A percentile compares a stretch with the other conserved stretches of the same genome.
Evolutionary conservation across 768 basidiomycete species (phyloP).

Genomic region (Trametes gibbosa): DNA sequence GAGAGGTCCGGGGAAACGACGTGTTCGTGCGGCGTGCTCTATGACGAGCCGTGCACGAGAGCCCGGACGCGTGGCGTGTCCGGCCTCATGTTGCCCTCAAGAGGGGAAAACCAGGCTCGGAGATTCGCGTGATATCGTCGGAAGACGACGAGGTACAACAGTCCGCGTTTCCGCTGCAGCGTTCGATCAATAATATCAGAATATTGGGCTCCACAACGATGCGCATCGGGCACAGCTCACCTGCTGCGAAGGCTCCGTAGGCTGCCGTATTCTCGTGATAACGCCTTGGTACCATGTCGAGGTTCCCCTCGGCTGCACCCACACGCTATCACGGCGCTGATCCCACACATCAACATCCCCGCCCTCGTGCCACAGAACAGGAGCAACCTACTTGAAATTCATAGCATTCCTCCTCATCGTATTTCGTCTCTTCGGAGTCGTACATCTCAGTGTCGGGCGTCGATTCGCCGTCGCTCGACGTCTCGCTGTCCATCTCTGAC

Average conservation of each 20-base stretch:
- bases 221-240: background rate
- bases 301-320: constrained; percentile 12
- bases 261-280: constrained; percentile 4
- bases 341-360: background rate
- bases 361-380: background rate
- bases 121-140: constrained; percentile 20
- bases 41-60: constrained; percentile 15
- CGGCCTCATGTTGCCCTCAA: constrained; percentile 31
- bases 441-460: constrained; percentile 13
- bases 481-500: constrained; percentile 12
- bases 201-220: background rate
- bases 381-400: constrained; percentile 7
- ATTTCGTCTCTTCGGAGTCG: constrained; percentile 1
- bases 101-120: constrained; percentile 24
- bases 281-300: constrained; percentile 12
- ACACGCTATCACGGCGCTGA: constrained; percentile 9
- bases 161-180: constrained; percentile 1
- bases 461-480: constrained; percentile 6
- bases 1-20: background rate
- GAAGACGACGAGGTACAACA: constrained; percentile 22
- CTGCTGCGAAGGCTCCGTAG: background rate
- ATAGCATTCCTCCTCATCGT: constrained; percentile 1
- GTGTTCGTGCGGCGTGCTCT: background rate
- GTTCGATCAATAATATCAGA: background rate
- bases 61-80: constrained; percentile 27